These are phyloP conservation scores for Neoscytalidium dimidiatum DNA, from an alignment of 2,329 filamentous ascomycete species.

Conservation along the genomic window DNA sequence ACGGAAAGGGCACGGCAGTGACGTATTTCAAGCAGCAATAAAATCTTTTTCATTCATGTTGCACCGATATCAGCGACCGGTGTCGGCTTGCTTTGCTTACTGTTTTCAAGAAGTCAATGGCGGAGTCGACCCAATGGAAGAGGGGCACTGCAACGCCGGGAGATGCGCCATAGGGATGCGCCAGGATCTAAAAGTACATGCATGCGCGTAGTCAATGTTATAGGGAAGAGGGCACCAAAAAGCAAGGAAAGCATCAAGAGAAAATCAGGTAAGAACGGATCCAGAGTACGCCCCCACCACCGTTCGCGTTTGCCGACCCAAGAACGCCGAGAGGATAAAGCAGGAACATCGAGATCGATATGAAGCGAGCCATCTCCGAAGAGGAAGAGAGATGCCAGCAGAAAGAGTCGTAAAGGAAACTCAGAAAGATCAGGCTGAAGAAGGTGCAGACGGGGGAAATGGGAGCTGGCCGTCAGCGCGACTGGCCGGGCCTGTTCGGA, in stretches of 20 bases:
- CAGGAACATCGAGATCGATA: conserved; percentile 13
- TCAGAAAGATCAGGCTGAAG: not conserved
- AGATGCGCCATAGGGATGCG: conserved; percentile 9
- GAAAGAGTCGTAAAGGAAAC: not conserved
- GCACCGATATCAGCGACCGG: not conserved
- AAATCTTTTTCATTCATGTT: conserved; percentile 12
- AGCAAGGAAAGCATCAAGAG: conserved; percentile 13
- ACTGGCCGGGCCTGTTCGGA: not conserved
- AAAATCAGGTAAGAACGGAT: conserved; percentile 11
- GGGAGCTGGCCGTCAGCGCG: not conserved
- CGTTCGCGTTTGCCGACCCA: conserved; percentile 8
- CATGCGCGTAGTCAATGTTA: conserved; percentile 19
- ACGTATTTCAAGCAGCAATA: conserved; percentile 2
- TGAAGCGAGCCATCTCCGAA: conserved; percentile 7
- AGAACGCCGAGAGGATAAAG: conserved; percentile 16
- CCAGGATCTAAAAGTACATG: conserved; percentile 19
- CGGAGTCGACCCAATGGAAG: not conserved
- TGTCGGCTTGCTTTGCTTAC: conserved; percentile 8
- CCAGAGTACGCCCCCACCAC: conserved; percentile 13
- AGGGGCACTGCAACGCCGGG: conserved; percentile 14
- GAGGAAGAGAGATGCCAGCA: conserved; percentile 1
- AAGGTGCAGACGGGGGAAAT: not conserved
- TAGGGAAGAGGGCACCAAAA: conserved; percentile 12
- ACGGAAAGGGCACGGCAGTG: not conserved
- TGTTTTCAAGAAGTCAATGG: not conserved